Evolutionary conservation across 306 rosid species (phyloP).

Genomic region (Cucurbita pepo): DNA sequence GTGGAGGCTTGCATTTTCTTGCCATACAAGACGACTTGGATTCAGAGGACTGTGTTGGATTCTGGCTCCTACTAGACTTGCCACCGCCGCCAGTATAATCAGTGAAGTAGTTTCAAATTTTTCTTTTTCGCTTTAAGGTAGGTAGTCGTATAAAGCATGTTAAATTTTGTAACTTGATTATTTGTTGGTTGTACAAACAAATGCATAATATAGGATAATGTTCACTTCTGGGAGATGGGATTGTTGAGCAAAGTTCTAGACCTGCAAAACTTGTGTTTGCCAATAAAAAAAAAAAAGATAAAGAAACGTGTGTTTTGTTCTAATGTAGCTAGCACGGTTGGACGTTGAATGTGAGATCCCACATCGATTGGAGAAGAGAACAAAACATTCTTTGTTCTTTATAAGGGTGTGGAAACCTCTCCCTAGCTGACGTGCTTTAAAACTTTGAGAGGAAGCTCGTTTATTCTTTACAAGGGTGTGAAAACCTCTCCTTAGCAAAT

Average conservation of each 20-base stretch:
- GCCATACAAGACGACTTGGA: slow-evolving; percentile 80
- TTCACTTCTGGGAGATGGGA: background rate
- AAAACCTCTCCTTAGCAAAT: too few relatives aligned
- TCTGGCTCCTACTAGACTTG: slow-evolving; percentile 91
- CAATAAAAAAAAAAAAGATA: too few relatives aligned
- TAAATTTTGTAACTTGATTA: background rate
- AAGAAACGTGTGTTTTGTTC: too few relatives aligned
- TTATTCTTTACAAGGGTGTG: too few relatives aligned
- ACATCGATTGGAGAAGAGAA: too few relatives aligned
- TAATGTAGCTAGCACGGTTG: too few relatives aligned
- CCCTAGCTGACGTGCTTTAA: too few relatives aligned
- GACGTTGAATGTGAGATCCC: too few relatives aligned
- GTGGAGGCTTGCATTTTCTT: slow-evolving; percentile 91
- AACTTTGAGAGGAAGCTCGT: too few relatives aligned
- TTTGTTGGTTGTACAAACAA: background rate
- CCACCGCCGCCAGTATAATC: slow-evolving; percentile 79
- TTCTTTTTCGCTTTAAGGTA: background rate
- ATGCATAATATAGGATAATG: background rate
- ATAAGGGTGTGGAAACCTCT: too few relatives aligned
- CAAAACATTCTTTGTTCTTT: too few relatives aligned
- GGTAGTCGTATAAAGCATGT: background rate
- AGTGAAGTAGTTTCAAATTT: background rate
- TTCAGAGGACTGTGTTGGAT: slow-evolving; percentile 74
- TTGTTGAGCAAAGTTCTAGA: background rate
- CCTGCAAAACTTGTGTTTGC: too few relatives aligned